Evolutionary conservation across 148 eudicot species (phyloP).

Genomic region (Fagopyrum homotropicum): DNA sequence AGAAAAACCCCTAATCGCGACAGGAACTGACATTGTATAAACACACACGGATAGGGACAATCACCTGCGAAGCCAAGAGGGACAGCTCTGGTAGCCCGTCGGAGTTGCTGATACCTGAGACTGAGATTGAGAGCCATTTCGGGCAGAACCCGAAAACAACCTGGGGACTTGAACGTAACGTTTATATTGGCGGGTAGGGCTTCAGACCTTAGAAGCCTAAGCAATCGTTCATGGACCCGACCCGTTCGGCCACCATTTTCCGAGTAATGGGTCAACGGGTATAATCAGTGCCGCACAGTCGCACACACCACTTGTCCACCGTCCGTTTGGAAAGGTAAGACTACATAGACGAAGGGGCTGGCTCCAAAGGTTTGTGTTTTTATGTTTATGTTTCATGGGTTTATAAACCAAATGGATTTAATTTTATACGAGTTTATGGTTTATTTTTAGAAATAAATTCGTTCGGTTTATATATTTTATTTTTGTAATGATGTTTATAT

Average conservation of each 20-base stretch:
- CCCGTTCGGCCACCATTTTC: neutral
- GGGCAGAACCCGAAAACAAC: neutral
- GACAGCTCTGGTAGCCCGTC: neutral
- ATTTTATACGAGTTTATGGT: no score
- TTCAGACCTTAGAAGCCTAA: neutral
- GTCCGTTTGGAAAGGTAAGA: no score
- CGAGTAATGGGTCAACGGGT: no score
- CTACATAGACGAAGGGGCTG: no score
- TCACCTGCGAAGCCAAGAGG: slow-evolving; percentile 11
- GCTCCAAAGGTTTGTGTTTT: no score
- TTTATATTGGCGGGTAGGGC: neutral
- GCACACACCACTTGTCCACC: no score
- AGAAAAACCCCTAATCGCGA: neutral
- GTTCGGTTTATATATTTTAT: no score
- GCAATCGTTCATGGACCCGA: slow-evolving; percentile 1
- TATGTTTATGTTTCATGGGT: no score
- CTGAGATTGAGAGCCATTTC: slow-evolving; percentile 12
- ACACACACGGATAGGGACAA: neutral
- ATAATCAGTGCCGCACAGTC: no score
- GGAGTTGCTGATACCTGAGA: slow-evolving; percentile 7
- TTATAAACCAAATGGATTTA: no score
- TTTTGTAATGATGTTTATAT: no score
- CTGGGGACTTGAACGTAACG: slow-evolving; percentile 2
- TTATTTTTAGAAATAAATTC: no score
- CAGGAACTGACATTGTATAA: neutral